Base-by-base conservation (phyloP, 495 filamentous ascomycete species). In the Xylaria flabelliformis region DNA sequence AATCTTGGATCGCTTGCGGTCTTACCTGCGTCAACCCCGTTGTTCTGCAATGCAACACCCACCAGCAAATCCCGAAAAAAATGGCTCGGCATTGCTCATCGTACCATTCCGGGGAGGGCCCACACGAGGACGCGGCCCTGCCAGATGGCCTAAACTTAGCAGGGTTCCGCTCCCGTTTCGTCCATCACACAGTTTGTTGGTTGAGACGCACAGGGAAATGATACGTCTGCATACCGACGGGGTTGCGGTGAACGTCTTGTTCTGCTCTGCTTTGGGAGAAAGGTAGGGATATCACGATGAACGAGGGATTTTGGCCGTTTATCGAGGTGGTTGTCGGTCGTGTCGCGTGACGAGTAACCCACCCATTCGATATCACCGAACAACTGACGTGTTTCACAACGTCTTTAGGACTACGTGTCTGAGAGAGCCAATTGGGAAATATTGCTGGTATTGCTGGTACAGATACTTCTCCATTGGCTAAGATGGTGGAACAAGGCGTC, bases 11-110 rank as follows among this genome's bases (percentile, higher is more conserved):
- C 61, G 41, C 56, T 62, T 70, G 42, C 58, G 56, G 67, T 69
- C 67, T 69, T 69, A 69, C 58, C 29, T 51, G 56, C 41, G 56
- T 64, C 58, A 36, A 64, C 58, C 68, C 68, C 67, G 67, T 69
- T 71, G 36, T 64, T 13, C 69, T 71, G 69, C 69, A 71, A 64
- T 65, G 69, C 64, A 61, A 73, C 64, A 64, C 46, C 64, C 42
- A 50, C 65, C 42, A 73, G 29, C 71, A 73, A 73, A 73, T 69
- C 71, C 71, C 71, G 71, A 73, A 29, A 46, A 19, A n/a, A 15
- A 39, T n/a, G 44, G 32, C 32, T 73, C 71, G 56, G 71, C 71
- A 55, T 73, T 65, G 29, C 64, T 48, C 71, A 69, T 73, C 42
- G 26, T 61, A 56, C 69, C 61, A 50, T 71, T 46, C 44, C 29